Evolutionary conservation across 2,329 filamentous ascomycete species (phyloP).

Genomic region (Ilyonectria destructans): DNA sequence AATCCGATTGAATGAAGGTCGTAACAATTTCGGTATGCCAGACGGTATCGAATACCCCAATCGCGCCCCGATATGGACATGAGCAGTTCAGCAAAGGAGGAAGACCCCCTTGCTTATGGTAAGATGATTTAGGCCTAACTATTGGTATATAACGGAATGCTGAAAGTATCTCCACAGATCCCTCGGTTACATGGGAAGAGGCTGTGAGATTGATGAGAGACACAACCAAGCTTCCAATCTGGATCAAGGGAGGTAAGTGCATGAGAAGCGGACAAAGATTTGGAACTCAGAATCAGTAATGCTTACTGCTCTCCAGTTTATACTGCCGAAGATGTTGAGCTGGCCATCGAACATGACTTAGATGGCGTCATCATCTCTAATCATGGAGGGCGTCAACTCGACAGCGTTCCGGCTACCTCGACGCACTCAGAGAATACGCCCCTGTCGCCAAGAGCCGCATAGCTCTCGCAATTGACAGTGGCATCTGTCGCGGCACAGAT

Average conservation of each 20-base stretch:
- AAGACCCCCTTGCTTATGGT: conserved; percentile 12
- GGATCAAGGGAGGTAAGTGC: conserved; percentile 7
- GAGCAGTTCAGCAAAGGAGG: conserved; percentile 3
- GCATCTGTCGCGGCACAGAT: conserved; percentile 51
- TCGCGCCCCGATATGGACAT: conserved; percentile 2
- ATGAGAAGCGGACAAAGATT: background rate
- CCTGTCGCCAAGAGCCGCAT: conserved; percentile 70
- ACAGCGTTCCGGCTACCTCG: conserved; percentile 68
- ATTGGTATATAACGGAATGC: background rate
- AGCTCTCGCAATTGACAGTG: conserved; percentile 67
- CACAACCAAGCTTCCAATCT: conserved; percentile 1
- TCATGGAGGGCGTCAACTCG: conserved; percentile 48
- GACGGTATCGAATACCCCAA: conserved; percentile 6
- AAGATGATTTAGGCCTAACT: too few species aligned
- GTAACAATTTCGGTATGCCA: conserved; percentile 9
- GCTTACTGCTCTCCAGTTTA: background rate
- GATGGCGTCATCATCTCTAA: conserved; percentile 49
- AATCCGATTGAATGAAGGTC: background rate
- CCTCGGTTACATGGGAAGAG: background rate
- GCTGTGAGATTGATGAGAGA: background rate
- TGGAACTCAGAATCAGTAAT: background rate
- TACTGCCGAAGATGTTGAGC: conserved; percentile 47
- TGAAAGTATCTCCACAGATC: background rate
- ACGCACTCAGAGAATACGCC: conserved; percentile 75
- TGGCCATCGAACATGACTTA: conserved; percentile 48